Percentiles rank a stretch among this genome's conserved stretches.
Evolutionary conservation across 495 filamentous ascomycete genomes (phyloP).

Genomic region (Penicillium argentinense): DNA sequence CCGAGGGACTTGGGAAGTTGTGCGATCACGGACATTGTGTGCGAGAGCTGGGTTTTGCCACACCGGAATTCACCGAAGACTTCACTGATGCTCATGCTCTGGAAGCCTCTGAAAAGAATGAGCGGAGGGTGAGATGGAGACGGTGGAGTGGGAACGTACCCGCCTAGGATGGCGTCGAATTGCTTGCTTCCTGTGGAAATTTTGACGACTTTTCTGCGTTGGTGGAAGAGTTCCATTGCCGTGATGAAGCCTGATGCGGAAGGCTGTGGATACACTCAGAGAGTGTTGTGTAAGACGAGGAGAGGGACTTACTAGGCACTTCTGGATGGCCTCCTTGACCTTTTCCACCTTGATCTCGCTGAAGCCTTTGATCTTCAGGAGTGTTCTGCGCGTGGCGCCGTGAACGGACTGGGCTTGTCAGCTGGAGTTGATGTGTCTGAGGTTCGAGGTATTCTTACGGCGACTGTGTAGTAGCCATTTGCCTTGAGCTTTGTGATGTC

Average conservation of each 20-base stretch:
- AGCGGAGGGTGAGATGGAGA: neutral
- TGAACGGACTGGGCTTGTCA: conserved; percentile 56
- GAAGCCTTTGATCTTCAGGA: conserved; percentile 77
- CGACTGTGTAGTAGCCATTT: conserved; percentile 69
- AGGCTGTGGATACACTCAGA: no score
- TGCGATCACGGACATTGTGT: conserved; percentile 69
- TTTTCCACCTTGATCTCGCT: conserved; percentile 82
- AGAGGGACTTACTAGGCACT: conserved; percentile 56
- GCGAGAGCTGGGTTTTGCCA: conserved; percentile 71
- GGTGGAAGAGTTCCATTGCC: conserved; percentile 67
- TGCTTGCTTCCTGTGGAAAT: conserved; percentile 77
- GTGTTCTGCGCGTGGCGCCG: conserved; percentile 60
- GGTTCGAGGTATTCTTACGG: conserved; percentile 40
- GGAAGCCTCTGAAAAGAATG: conserved; percentile 58
- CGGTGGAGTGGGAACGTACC: conserved; percentile 38
- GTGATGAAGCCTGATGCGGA: conserved; percentile 71
- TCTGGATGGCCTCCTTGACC: conserved; percentile 73
- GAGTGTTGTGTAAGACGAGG: no score
- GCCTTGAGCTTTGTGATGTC: conserved; percentile 76
- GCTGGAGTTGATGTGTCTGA: neutral
- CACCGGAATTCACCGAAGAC: conserved; percentile 73
- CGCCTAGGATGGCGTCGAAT: conserved; percentile 70
- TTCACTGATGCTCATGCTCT: conserved; percentile 80
- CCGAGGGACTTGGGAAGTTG: conserved; percentile 62
- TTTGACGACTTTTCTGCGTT: conserved; percentile 65